Conservation (phyloP, 306 rosid species). For the Malus domestica region ASM211411v1 NC_041800.1:598001-598500, state of each 20-base stretch:
- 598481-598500: neutral
- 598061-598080: slow-evolving; percentile 17
- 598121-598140: slow-evolving; percentile 10
- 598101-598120: slow-evolving; percentile 2
- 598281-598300: slow-evolving; percentile 7
- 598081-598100: slow-evolving; percentile 18
- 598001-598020: neutral
- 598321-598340: slow-evolving; percentile 12
- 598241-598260: slow-evolving; percentile 8
- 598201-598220: slow-evolving; percentile 20
- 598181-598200: neutral
- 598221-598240: slow-evolving; percentile 23
- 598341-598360: slow-evolving; percentile 7
- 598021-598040: slow-evolving; percentile 15
- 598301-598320: slow-evolving; percentile 10
- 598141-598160: slow-evolving; percentile 21
- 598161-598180: slow-evolving; percentile 7
- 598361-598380: slow-evolving; percentile 10
- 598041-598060: slow-evolving; percentile 22
- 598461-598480: neutral
- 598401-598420: neutral
- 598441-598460: neutral
- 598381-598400: neutral
- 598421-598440: neutral
- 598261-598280: slow-evolving; percentile 14